Evolutionary conservation across 2,329 filamentous ascomycete species (phyloP).

Genomic region (Aspergillus sp.): DNA sequence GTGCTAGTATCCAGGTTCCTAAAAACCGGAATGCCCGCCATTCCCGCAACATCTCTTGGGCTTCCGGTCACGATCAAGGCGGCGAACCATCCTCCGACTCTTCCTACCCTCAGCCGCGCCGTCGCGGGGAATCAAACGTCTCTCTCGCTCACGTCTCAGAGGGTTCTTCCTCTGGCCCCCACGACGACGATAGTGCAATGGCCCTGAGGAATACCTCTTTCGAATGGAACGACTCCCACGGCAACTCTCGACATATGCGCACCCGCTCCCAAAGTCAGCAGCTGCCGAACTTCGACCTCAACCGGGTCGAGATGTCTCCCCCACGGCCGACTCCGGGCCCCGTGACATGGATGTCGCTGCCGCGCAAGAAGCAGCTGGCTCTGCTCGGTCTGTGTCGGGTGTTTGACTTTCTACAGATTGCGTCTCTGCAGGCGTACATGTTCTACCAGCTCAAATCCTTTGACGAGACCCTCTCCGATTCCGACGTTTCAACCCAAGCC

Average conservation of each 20-base stretch:
- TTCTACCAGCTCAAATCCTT: constrained; percentile 84
- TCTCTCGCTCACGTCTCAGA: constrained; percentile 34
- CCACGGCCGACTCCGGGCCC: constrained; percentile 24
- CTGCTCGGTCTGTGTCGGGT: constrained; percentile 41
- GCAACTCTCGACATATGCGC: constrained; percentile 23
- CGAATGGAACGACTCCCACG: constrained; percentile 21
- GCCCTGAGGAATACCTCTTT: constrained; percentile 32
- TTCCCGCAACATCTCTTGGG: constrained; percentile 37
- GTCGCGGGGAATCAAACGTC: constrained; percentile 34
- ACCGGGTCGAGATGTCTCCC: constrained; percentile 12
- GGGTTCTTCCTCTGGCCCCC: constrained; percentile 25
- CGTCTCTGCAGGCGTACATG: constrained; percentile 63
- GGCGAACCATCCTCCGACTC: constrained; percentile 26
- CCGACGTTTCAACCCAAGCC: constrained; percentile 70
- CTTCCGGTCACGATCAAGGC: constrained; percentile 33
- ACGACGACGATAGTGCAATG: constrained; percentile 27
- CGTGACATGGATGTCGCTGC: constrained; percentile 43
- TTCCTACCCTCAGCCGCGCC: constrained; percentile 23
- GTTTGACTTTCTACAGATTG: constrained; percentile 42
- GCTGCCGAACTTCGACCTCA: constrained; percentile 19
- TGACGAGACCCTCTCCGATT: constrained; percentile 54
- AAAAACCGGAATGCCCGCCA: constrained; percentile 37
- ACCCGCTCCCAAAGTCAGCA: constrained; percentile 33
- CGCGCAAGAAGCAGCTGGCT: constrained; percentile 38
- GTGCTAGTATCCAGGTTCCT: constrained; percentile 4